A percentile compares a stretch with the other conserved stretches of the same genome.
phyloP scores from a whole-genome alignment of 2,329 filamentous ascomycete species.

The Arthrinium puccinioides region DNA sequence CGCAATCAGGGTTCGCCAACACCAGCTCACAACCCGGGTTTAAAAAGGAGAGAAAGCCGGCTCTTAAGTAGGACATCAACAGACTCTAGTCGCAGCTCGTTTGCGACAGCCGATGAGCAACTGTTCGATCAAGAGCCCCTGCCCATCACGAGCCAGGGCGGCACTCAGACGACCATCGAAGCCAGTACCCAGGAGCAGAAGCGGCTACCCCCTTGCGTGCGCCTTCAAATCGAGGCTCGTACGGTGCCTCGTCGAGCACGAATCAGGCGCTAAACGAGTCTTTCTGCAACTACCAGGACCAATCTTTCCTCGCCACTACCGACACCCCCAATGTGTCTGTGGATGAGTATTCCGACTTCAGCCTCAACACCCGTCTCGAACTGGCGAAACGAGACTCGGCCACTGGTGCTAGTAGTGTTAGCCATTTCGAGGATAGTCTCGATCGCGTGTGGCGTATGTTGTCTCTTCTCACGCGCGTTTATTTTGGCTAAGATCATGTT shows the following conservation, averaged over 20 bases:
- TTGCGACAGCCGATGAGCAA: no score
- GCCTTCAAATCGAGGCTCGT: conserved; percentile 12
- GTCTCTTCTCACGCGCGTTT: conserved; percentile 2
- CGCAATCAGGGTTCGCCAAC: no score
- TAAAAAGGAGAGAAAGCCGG: no score
- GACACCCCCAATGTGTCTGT: no score
- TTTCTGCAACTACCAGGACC: conserved; percentile 9
- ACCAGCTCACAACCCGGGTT: no score
- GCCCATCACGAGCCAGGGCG: not conserved
- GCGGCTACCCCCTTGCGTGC: conserved; percentile 8
- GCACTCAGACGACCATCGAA: conserved; percentile 24
- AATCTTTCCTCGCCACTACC: no score
- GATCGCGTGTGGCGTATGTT: conserved; percentile 21
- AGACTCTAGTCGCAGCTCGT: no score
- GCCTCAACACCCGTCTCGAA: no score
- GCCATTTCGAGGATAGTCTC: conserved; percentile 14
- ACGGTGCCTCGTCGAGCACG: conserved; percentile 16
- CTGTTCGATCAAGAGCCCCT: no score
- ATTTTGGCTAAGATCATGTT: conserved; percentile 11
- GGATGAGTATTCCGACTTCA: no score
- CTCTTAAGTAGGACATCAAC: no score
- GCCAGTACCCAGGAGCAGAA: conserved; percentile 15
- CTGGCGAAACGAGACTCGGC: no score
- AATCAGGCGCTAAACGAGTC: conserved; percentile 14
- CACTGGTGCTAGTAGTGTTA: not conserved